These are phyloP conservation scores for Bruguiera parviflora DNA, from an alignment of 345 rosid genomes.

Conservation along the genomic window DNA sequence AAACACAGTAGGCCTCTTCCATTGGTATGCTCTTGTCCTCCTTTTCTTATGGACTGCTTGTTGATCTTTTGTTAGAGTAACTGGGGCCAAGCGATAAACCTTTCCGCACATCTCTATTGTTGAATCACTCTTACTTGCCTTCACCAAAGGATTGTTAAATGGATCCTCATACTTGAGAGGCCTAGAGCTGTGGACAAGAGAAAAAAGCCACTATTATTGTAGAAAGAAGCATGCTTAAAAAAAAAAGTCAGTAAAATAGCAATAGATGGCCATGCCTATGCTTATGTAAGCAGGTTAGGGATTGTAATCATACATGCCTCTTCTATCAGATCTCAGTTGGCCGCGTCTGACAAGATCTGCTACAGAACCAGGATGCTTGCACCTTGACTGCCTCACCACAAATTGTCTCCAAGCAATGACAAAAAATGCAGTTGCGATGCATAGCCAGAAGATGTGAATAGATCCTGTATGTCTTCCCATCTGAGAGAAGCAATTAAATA, in stretches of 20 bases:
- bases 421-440: slow-evolving; percentile 51
- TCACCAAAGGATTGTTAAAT: slow-evolving; percentile 85
- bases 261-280: neutral
- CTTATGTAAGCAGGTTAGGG: slow-evolving; percentile 12
- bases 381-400: slow-evolving; percentile 43
- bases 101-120: slow-evolving; percentile 95
- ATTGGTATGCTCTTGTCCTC: slow-evolving; percentile 93
- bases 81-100: slow-evolving; percentile 75
- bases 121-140: slow-evolving; percentile 65
- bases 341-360: slow-evolving; percentile 98
- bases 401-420: slow-evolving; percentile 44
- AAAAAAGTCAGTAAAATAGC: neutral
- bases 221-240: neutral
- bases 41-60: slow-evolving; percentile 78
- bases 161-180: slow-evolving; percentile 89
- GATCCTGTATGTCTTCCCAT: slow-evolving; percentile 36
- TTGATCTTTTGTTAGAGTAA: slow-evolving; percentile 74
- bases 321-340: slow-evolving; percentile 92
- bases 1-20: slow-evolving; percentile 88
- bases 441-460: slow-evolving; percentile 42
- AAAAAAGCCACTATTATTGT: slow-evolving; percentile 1
- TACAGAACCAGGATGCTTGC: slow-evolving; percentile 59
- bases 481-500: slow-evolving; percentile 31
- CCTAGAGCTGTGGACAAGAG: slow-evolving; percentile 49
- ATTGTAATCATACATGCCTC: slow-evolving; percentile 91